phyloP scores from a whole-genome alignment of 805 yeast genomes.

The Saccharomycopsis malanga region DNA sequence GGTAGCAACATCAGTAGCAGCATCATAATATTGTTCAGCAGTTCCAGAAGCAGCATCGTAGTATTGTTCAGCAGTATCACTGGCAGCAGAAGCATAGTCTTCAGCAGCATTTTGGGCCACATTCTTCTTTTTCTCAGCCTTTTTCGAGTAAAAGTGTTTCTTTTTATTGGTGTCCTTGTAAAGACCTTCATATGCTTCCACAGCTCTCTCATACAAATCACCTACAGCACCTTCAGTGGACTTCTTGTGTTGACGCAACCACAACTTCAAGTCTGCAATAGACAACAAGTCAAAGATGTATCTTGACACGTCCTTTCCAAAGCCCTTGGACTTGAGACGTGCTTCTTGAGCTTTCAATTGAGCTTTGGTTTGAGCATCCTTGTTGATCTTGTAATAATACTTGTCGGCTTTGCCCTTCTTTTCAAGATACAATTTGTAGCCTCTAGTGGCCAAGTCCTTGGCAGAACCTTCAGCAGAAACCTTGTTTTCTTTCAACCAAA shows the following conservation, averaged over 20 bases:
- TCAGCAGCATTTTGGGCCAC: not conserved
- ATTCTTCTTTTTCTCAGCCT: not conserved
- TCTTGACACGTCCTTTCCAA: not conserved
- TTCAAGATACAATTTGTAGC: not conserved
- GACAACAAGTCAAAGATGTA: slow-evolving; percentile 7
- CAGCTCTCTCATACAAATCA: slow-evolving; percentile 26
- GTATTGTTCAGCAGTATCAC: not conserved
- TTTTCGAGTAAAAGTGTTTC: not conserved
- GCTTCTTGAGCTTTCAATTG: not conserved
- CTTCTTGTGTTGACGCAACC: slow-evolving; percentile 10
- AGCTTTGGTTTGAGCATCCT: not conserved
- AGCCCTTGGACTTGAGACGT: not conserved
- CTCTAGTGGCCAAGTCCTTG: slow-evolving; percentile 27
- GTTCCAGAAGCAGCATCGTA: not conserved
- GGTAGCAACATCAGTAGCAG: not conserved
- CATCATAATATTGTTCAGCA: not conserved
- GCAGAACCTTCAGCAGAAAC: slow-evolving; percentile 23
- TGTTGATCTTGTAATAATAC: slow-evolving; percentile 2
- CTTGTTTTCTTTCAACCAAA: slow-evolving; percentile 1
- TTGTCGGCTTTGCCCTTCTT: slow-evolving; percentile 2
- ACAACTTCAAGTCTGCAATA: slow-evolving; percentile 11
- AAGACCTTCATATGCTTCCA: not conserved
- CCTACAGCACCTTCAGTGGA: slow-evolving; percentile 26
- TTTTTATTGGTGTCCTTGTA: not conserved
- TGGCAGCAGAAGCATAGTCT: not conserved